phyloP scores from a whole-genome alignment of 2,329 filamentous ascomycete species.

The Aureobasidium musti region DNA sequence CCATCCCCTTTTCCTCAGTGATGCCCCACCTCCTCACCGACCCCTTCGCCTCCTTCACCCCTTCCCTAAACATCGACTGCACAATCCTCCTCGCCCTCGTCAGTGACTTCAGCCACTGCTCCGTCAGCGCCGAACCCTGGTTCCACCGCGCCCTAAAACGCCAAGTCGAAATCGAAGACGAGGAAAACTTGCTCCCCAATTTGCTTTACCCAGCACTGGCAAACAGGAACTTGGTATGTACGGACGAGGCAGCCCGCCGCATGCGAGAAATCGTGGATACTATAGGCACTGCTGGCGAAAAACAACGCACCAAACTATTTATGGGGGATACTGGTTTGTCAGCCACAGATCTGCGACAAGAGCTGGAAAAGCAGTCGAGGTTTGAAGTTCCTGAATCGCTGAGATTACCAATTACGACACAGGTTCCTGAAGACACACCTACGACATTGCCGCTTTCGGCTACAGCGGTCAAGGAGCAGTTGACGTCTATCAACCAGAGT shows the following conservation, averaged over 20 bases:
- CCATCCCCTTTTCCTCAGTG: slow-evolving; percentile 34
- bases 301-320: slow-evolving; percentile 60
- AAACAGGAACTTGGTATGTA: slow-evolving; percentile 63
- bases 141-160: slow-evolving; percentile 62
- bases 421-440: slow-evolving; percentile 31
- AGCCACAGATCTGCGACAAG: neutral
- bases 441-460: slow-evolving; percentile 51
- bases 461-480: slow-evolving; percentile 47
- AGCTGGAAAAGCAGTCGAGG: neutral
- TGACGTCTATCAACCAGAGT: slow-evolving; percentile 66
- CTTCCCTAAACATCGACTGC: slow-evolving; percentile 62
- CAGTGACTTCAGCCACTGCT: slow-evolving; percentile 69
- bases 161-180: slow-evolving; percentile 65
- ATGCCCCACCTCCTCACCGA: slow-evolving; percentile 43
- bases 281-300: slow-evolving; percentile 64
- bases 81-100: slow-evolving; percentile 72
- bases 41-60: slow-evolving; percentile 44
- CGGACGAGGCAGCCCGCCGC: slow-evolving; percentile 63
- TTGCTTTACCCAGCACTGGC: slow-evolving; percentile 64
- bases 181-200: slow-evolving; percentile 61
- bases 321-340: slow-evolving; percentile 48
- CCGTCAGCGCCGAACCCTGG: slow-evolving; percentile 51
- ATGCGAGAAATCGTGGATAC: slow-evolving; percentile 67
- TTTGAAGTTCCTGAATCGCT: slow-evolving; percentile 34
- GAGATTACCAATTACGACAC: slow-evolving; percentile 59